These are phyloP conservation scores for Boletus bicolor DNA, from an alignment of 768 basidiomycete genomes.

Conservation along the genomic window DNA sequence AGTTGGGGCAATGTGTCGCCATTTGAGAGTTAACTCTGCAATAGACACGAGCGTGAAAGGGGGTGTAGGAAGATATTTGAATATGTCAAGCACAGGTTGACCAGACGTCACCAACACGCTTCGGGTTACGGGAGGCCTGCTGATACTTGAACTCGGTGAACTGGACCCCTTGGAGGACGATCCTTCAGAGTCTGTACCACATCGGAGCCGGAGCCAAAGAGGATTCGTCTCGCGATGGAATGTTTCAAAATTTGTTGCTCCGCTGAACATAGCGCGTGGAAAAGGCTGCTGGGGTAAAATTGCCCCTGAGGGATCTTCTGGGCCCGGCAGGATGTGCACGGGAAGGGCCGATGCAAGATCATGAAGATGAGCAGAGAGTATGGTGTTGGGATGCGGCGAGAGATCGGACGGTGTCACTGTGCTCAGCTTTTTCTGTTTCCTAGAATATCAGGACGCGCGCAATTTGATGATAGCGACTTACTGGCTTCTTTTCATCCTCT, in stretches of 20 bases:
- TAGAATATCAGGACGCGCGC: constrained; percentile 13
- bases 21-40: constrained; percentile 75
- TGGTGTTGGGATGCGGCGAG: constrained; percentile 70
- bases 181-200: constrained; percentile 37
- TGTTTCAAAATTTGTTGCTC: constrained; percentile 49
- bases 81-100: constrained; percentile 93
- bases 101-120: constrained; percentile 85
- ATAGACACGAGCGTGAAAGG: constrained; percentile 71
- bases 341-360: constrained; percentile 79
- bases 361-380: constrained; percentile 63
- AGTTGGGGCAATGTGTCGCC: constrained; percentile 98
- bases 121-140: constrained; percentile 34
- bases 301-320: constrained; percentile 80
- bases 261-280: constrained; percentile 87
- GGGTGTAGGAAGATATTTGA: constrained; percentile 80
- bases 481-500: constrained; percentile 53
- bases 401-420: constrained; percentile 54
- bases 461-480: constrained; percentile 33
- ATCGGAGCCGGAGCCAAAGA: constrained; percentile 68
- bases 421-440: constrained; percentile 58
- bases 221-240: constrained; percentile 89
- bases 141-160: background rate
- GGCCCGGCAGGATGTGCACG: constrained; percentile 85
- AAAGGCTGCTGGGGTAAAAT: constrained; percentile 93
- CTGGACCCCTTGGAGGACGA: constrained; percentile 1